Base-by-base conservation (phyloP, 2,329 filamentous ascomycete species). In the Beauveria scarabaeidicola region DNA sequence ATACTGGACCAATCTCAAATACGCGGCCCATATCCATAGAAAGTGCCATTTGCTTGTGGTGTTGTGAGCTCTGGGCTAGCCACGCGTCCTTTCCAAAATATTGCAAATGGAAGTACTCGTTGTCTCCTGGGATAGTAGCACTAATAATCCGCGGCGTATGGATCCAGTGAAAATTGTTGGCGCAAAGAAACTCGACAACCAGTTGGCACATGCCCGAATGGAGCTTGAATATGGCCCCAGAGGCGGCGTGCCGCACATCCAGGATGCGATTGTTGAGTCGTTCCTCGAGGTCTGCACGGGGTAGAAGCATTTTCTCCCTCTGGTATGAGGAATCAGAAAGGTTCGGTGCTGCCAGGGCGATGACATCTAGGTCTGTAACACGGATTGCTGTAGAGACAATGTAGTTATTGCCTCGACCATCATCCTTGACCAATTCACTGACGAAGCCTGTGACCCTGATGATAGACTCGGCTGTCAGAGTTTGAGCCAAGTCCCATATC, bases 121-220 rank as follows among this genome's bases (percentile, higher is more conserved):
- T 54, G 15, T 54, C 52, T 23, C 52, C 52, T 13, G 38, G 15
- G 7, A 54, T 44, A 15, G 52, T 43, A n/a, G 52, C 23, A 32
- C 52, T 54, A 2, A 54, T 54, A 5, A 54, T 54, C 2, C 52
- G 52, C 17, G 52, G 52, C 9, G 52, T 54, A 32, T 54, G 52
- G 3, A 54, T 44, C 52, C 52, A 54, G 25, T 54, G 52, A 13
- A 54, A 54, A 2, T 44, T 32, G 5, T 54, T 54, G 17, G 52
- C 44, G 11, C 23, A 54, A 5, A 54, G 52, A 54, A 54, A 54
- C 40, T 54, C 52, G 25, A 54, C 52, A 41, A 54, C 25, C 23
- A 54, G 52, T n/a, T 54, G 52, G 40, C 52, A 54, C 52, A 54
- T 54, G 52, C 52, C 52, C 10, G 52, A 54, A 54, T 54, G 52